Percentiles rank a stretch among this genome's conserved stretches.
Conservation (phyloP, 2,329 filamentous ascomycete species). For the Ophiostoma quercus region DNA sequence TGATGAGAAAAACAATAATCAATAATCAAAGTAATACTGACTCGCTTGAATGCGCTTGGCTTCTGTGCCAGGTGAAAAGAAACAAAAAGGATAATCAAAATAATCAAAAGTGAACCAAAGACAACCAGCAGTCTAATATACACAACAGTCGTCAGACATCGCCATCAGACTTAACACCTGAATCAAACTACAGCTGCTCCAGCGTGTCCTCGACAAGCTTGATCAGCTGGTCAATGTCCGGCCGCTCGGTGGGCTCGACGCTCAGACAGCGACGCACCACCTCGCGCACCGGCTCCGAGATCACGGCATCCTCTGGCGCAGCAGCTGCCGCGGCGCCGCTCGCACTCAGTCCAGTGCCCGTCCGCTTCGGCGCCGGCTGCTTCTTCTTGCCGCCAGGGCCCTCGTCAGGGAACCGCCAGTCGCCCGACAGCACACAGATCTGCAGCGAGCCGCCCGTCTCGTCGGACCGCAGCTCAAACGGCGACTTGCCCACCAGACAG, state of each 20-base stretch:
- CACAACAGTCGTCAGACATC: not conserved
- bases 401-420: constrained; percentile 95
- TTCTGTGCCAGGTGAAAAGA: not conserved
- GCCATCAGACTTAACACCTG: too few species aligned
- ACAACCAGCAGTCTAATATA: not conserved
- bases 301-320: constrained; percentile 44
- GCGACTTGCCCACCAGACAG: constrained; percentile 91
- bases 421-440: constrained; percentile 85
- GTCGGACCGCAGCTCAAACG: constrained; percentile 91
- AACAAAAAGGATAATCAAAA: not conserved
- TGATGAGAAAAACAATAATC: too few species aligned
- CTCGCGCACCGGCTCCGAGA: constrained; percentile 79
- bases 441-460: constrained; percentile 92
- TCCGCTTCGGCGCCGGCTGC: constrained; percentile 33
- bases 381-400: constrained; percentile 49
- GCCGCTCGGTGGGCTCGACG: constrained; percentile 82
- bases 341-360: constrained; percentile 31
- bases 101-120: not conserved
- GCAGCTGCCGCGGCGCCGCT: constrained; percentile 30
- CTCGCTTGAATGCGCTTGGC: not conserved
- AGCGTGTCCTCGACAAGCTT: constrained; percentile 70
- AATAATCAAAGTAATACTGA: too few species aligned
- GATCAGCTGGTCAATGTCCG: constrained; percentile 81
- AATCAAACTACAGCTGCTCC: constrained; percentile 42
- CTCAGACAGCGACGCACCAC: constrained; percentile 80